Base-by-base conservation (phyloP, 2,329 filamentous ascomycete genomes). In the Pleomassaria siparia region DNA sequence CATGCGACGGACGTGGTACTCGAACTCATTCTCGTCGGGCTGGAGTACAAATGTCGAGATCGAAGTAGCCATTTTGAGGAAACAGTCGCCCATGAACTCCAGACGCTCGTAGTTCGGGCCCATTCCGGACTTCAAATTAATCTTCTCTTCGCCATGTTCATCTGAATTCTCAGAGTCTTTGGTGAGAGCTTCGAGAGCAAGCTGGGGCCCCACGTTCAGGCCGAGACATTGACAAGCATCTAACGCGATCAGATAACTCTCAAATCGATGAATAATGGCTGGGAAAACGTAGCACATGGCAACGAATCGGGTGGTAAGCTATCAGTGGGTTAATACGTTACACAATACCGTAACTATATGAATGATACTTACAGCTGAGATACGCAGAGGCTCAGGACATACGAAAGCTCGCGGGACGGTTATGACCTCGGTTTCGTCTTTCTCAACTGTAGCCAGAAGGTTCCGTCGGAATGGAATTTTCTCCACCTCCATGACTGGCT, bases 1-100 rank as follows among this genome's bases (percentile, higher is more conserved):
- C 92, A 97, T 97, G 13, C 94, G 85, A 58, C 90, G 86, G 7
- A 95, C 88, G 62, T 99, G 94, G 58, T 89, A 94, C 46, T 89
- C 84, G 40, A 86, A 95, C 63, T 99, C 94, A 55, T 90, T 84
- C 51, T 87, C 83, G 40, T 88, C 81, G 0, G 90, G 89, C 16
- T 88, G 84, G 22, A 84, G 79, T 1, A 87, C 86, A 64, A 88
- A 97, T 0, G 95, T 77, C 0, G 91, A 85, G 44, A 99, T 91
- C 0, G 91, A 92, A 0, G 92, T 96, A 10, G 89, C 89, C 85
- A 96, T 92, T 72, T 99, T 99, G 49, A 99, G 78, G 62, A 96
- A 96, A 26, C 87, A 88, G 67, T 99, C 94, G 0, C 94, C 94
- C 2, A 97, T 78, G 50, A 96, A 95, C 62, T 99, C 94, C 0